Percentiles rank a stretch among this genome's conserved stretches.
Evolutionary conservation across 129 eudicot genomes (phyloP).

Genomic region (Heracleum sosnowskyi): DNA sequence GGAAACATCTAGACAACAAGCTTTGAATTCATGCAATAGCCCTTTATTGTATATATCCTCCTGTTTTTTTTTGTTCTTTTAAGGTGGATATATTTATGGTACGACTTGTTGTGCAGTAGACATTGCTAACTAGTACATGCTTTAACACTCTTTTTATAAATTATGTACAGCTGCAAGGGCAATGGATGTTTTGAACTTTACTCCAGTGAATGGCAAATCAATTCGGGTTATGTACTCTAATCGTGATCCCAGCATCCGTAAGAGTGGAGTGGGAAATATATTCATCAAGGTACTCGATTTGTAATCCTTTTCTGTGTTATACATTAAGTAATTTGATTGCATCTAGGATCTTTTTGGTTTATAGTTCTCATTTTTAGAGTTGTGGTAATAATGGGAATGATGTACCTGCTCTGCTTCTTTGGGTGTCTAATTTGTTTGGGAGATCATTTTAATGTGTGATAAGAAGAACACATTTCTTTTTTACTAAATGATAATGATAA

Average conservation of each 20-base stretch:
- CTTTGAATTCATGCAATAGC: background rate
- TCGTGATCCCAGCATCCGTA: constrained; percentile 69
- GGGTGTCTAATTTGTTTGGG: background rate
- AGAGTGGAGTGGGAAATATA: constrained; percentile 73
- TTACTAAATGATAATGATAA: too few species aligned
- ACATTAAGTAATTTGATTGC: background rate
- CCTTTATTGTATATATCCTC: too few species aligned
- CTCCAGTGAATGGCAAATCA: constrained; percentile 56
- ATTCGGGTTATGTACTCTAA: constrained; percentile 67
- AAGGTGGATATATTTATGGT: too few species aligned
- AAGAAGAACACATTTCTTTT: too few species aligned
- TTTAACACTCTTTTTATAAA: constrained; percentile 1
- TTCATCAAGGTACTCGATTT: constrained; percentile 56
- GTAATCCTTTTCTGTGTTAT: background rate
- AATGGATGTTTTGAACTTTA: constrained; percentile 59
- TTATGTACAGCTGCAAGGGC: constrained; percentile 64
- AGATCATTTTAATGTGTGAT: too few species aligned
- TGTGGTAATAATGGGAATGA: background rate
- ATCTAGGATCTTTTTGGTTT: background rate
- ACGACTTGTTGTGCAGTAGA: too few species aligned
- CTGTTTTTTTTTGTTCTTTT: too few species aligned
- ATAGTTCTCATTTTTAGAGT: background rate
- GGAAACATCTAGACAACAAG: background rate
- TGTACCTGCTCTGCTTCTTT: background rate
- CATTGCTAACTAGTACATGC: too few species aligned